Conservation (phyloP, 345 rosid species). For the Dovyalis caffra region DNA sequence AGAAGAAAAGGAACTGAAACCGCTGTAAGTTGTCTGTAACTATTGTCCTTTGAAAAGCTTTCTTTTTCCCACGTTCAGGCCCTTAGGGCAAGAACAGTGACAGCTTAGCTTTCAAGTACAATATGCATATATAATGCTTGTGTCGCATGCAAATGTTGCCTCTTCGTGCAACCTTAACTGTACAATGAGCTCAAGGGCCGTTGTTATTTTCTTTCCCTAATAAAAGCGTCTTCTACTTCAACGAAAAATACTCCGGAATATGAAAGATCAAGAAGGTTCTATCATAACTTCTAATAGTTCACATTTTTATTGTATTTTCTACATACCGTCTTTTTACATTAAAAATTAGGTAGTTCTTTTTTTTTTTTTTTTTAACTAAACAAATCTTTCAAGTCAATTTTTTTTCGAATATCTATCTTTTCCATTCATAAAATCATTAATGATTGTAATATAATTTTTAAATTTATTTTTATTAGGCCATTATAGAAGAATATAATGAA, state of each 20-base stretch:
- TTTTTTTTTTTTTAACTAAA: too few relatives aligned
- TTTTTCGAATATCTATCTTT: too few relatives aligned
- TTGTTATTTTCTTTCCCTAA: background rate
- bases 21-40: too few relatives aligned
- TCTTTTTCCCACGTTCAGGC: background rate
- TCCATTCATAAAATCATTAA: too few relatives aligned
- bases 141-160: background rate
- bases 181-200: background rate
- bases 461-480: too few relatives aligned
- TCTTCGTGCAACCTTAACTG: background rate
- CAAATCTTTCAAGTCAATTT: too few relatives aligned
- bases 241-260: too few relatives aligned
- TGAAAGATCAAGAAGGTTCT: too few relatives aligned
- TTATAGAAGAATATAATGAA: too few relatives aligned
- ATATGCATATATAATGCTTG: background rate
- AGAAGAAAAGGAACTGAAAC: background rate
- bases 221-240: background rate
- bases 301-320: background rate
- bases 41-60: background rate
- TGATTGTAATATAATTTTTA: too few relatives aligned
- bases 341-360: background rate
- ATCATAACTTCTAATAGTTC: too few relatives aligned
- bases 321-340: background rate
- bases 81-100: background rate
- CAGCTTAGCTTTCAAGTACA: background rate